Percentiles rank a stretch among this genome's conserved stretches.
Conservation (phyloP, 805 yeast species). For the Barnettozyma sucrosica region DNA sequence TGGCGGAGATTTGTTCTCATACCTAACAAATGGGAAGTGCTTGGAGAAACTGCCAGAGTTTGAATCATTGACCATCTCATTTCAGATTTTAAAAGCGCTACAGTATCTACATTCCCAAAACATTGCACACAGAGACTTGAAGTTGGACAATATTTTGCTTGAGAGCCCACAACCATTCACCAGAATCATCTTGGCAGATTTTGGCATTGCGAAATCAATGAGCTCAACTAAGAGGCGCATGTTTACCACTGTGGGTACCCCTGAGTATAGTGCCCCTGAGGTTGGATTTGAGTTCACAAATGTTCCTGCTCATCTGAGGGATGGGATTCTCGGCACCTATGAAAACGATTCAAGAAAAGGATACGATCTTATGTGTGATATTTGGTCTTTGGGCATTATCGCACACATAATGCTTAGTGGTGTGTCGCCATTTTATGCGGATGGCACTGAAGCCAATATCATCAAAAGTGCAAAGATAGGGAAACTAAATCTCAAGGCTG, state of each 20-base stretch:
- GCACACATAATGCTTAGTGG: conserved; percentile 56
- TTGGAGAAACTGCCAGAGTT: conserved; percentile 44
- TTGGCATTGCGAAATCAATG: conserved; percentile 48
- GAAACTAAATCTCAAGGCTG: conserved; percentile 30
- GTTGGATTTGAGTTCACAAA: conserved; percentile 41
- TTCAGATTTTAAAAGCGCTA: conserved; percentile 52
- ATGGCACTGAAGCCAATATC: conserved; percentile 37
- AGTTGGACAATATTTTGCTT: conserved; percentile 55
- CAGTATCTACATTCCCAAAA: conserved; percentile 46
- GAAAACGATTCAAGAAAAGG: conserved; percentile 26
- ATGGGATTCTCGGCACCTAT: conserved; percentile 22
- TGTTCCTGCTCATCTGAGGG: conserved; percentile 21
- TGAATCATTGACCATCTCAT: conserved; percentile 47
- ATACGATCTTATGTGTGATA: conserved; percentile 53
- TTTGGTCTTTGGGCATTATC: conserved; percentile 66
- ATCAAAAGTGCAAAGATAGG: conserved; percentile 39
- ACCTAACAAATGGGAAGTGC: conserved; percentile 37
- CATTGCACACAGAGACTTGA: conserved; percentile 55
- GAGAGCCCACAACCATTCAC: conserved; percentile 48
- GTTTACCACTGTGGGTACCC: conserved; percentile 54
- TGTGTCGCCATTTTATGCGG: conserved; percentile 55
- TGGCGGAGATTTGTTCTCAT: conserved; percentile 58
- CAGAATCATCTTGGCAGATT: conserved; percentile 57
- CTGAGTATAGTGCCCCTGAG: conserved; percentile 72
- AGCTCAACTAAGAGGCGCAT: conserved; percentile 31